phyloP scores from a whole-genome alignment of 805 yeast species.

The Ogataea haglerorum region DNA sequence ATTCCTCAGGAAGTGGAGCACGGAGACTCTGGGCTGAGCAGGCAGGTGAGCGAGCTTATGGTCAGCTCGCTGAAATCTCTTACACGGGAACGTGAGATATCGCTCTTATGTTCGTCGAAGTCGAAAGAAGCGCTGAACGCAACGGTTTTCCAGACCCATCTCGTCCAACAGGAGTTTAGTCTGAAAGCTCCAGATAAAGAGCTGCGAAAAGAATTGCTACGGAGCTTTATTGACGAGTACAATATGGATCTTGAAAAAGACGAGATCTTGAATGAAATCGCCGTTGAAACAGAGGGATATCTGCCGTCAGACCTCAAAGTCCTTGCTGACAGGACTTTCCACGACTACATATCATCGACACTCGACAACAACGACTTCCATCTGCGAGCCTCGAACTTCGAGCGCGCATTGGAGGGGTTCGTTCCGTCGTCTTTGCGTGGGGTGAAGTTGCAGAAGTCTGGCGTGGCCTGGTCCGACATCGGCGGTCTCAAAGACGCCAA shows the following conservation, averaged over 20 bases:
- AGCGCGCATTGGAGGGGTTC: slow-evolving; percentile 59
- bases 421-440: slow-evolving; percentile 83
- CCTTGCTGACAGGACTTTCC: slow-evolving; percentile 65
- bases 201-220: slow-evolving; percentile 38
- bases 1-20: slow-evolving; percentile 61
- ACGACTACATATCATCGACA: slow-evolving; percentile 38
- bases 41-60: slow-evolving; percentile 64
- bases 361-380: background rate
- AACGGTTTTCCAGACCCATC: slow-evolving; percentile 60
- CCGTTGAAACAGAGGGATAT: slow-evolving; percentile 83
- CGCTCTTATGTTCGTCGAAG: slow-evolving; percentile 59
- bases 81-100: slow-evolving; percentile 45
- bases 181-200: slow-evolving; percentile 68
- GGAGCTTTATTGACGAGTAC: slow-evolving; percentile 22
- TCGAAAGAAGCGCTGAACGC: slow-evolving; percentile 65
- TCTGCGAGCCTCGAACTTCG: slow-evolving; percentile 39
- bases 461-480: slow-evolving; percentile 78
- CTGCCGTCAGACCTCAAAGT: slow-evolving; percentile 77
- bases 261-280: slow-evolving; percentile 48
- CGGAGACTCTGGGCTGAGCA: slow-evolving; percentile 56
- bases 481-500: slow-evolving; percentile 86
- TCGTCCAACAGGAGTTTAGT: slow-evolving; percentile 59
- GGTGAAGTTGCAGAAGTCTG: slow-evolving; percentile 76
- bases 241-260: slow-evolving; percentile 35
- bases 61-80: slow-evolving; percentile 42